Percentiles rank a stretch among this genome's conserved stretches.
phyloP scores from a whole-genome alignment of 257 asterid species.

The Jacaranda copaia region DNA sequence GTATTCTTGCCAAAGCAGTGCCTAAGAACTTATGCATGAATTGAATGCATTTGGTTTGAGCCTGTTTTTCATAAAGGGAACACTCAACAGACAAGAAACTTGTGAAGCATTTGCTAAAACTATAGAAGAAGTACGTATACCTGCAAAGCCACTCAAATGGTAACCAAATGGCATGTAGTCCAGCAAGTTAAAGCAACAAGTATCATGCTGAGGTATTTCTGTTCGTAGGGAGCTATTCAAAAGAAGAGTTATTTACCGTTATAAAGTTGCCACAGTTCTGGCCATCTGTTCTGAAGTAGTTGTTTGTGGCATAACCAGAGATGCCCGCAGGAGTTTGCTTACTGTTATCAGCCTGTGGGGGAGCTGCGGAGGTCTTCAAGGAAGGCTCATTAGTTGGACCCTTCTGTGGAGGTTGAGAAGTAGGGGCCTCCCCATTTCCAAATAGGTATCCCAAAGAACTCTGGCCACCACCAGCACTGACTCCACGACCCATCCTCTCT shows the following conservation, averaged over 20 bases:
- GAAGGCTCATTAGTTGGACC: slow-evolving; percentile 43
- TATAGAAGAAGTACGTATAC: neutral
- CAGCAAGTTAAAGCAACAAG: neutral
- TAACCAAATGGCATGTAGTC: neutral
- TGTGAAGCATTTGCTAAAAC: neutral
- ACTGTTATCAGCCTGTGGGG: slow-evolving; percentile 43
- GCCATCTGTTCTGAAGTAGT: slow-evolving; percentile 76
- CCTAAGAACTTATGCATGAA: too few species aligned
- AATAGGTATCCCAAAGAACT: slow-evolving; percentile 89
- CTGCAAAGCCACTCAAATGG: neutral
- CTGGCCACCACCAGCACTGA: slow-evolving; percentile 88
- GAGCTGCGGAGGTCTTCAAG: slow-evolving; percentile 36
- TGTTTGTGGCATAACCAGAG: slow-evolving; percentile 53
- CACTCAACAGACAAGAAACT: neutral
- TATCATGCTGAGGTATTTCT: neutral
- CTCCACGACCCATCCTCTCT: slow-evolving; percentile 78
- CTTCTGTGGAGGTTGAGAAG: slow-evolving; percentile 45
- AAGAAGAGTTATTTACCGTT: slow-evolving; percentile 45
- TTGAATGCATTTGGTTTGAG: neutral
- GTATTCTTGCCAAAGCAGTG: too few species aligned
- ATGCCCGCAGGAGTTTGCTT: slow-evolving; percentile 55
- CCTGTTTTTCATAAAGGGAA: neutral
- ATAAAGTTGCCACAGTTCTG: slow-evolving; percentile 84
- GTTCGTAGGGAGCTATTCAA: neutral
- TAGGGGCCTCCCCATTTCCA: slow-evolving; percentile 61